phyloP scores from a whole-genome alignment of 1,284 basidiomycete species.

The Takashimella koratensis region DNA sequence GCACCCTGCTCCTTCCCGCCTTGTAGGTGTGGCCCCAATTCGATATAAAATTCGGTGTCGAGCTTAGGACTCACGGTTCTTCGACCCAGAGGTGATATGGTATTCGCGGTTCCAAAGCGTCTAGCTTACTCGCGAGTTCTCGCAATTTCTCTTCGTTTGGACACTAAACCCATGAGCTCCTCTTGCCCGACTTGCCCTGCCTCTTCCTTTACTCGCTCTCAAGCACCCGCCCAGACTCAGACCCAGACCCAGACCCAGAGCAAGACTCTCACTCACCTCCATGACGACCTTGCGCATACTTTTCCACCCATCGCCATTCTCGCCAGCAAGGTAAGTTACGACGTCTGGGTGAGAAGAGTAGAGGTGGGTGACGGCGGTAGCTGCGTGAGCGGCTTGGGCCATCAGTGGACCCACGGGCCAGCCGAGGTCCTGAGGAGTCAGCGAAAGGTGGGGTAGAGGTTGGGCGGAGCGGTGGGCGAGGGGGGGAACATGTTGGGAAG shows the following conservation, averaged over 20 bases:
- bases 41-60: too few relatives aligned
- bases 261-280: conserved; percentile 29
- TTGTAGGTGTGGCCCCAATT: too few relatives aligned
- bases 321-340: conserved; percentile 35
- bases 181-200: too few relatives aligned
- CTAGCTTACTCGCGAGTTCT: conserved; percentile 36
- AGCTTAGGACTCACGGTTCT: conserved; percentile 47
- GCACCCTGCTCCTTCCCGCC: too few relatives aligned
- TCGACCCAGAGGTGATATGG: conserved; percentile 53
- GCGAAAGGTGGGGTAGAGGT: too few relatives aligned
- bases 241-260: not conserved
- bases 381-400: conserved; percentile 53
- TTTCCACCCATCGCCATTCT: conserved; percentile 35
- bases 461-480: too few relatives aligned
- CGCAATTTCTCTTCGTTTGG: conserved; percentile 35
- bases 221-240: too few relatives aligned
- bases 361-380: conserved; percentile 47
- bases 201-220: too few relatives aligned
- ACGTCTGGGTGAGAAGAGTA: conserved; percentile 35
- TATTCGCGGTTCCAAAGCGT: conserved; percentile 27
- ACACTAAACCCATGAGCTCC: conserved; percentile 36
- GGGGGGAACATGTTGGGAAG: too few relatives aligned
- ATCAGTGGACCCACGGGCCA: conserved; percentile 54
- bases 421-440: conserved; percentile 24
- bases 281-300: conserved; percentile 44